A percentile compares a stretch with the other conserved stretches of the same genome.
These are phyloP conservation scores for Penicillium mononematosum DNA, from an alignment of 495 filamentous ascomycete genomes.

Conservation along the genomic window DNA sequence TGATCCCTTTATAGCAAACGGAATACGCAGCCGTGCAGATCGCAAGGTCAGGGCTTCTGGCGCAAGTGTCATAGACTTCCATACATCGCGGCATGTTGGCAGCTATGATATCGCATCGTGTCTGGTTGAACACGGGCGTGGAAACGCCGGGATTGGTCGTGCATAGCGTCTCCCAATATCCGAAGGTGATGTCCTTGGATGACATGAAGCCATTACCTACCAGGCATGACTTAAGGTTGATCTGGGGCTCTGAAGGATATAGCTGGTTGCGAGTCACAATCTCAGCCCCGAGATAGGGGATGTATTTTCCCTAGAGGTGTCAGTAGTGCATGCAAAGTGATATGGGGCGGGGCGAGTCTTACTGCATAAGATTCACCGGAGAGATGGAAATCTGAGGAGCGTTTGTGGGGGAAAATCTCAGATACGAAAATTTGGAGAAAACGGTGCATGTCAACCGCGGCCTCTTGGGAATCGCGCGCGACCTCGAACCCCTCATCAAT, in stretches of 20 bases:
- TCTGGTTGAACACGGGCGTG: constrained; percentile 42
- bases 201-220: constrained; percentile 43
- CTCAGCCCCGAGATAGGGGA: constrained; percentile 35
- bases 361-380: constrained; percentile 40
- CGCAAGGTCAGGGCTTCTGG: constrained; percentile 27
- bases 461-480: constrained; percentile 27
- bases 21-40: constrained; percentile 28
- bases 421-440: constrained; percentile 44
- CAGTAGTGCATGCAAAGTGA: not conserved
- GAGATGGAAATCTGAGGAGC: constrained; percentile 31
- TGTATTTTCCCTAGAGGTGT: constrained; percentile 36
- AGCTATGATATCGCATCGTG: constrained; percentile 45
- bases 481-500: constrained; percentile 31
- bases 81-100: constrained; percentile 43
- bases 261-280: constrained; percentile 37
- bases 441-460: constrained; percentile 39
- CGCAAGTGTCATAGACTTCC: constrained; percentile 34
- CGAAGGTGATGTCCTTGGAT: constrained; percentile 32
- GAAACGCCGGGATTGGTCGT: constrained; percentile 42
- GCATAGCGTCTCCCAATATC: constrained; percentile 48
- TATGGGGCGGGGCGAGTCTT: constrained; percentile 4
- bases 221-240: constrained; percentile 38
- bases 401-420: constrained; percentile 39
- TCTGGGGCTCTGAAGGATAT: constrained; percentile 28
- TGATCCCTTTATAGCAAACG: constrained; percentile 35